A percentile compares a stretch with the other conserved stretches of the same genome.
These are phyloP conservation scores for Psilocybe azurescens DNA, from an alignment of 768 basidiomycete genomes.

Conservation along the genomic window DNA sequence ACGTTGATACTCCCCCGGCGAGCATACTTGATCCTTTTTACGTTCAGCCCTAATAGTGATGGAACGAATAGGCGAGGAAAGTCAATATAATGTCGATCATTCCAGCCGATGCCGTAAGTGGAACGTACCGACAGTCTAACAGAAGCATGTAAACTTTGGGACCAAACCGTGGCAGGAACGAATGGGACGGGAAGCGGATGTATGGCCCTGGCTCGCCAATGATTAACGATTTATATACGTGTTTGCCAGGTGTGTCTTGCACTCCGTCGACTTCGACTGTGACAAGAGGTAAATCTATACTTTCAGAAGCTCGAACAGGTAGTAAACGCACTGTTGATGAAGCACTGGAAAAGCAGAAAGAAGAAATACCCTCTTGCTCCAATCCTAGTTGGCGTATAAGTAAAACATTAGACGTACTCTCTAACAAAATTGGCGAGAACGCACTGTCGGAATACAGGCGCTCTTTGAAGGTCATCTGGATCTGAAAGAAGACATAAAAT, in stretches of 20 bases:
- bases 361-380: slow-evolving; percentile 89
- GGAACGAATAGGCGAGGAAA: background rate
- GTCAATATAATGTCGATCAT: too few species aligned
- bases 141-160: slow-evolving; percentile 77
- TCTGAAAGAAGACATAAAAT: slow-evolving; percentile 46
- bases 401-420: background rate
- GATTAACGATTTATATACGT: slow-evolving; percentile 74
- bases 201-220: slow-evolving; percentile 80
- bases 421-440: slow-evolving; percentile 18
- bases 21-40: slow-evolving; percentile 81
- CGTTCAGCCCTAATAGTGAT: slow-evolving; percentile 73
- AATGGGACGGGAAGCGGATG: slow-evolving; percentile 82
- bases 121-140: slow-evolving; percentile 78
- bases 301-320: background rate
- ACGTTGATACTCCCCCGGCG: slow-evolving; percentile 70
- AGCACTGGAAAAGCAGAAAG: slow-evolving; percentile 94
- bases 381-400: slow-evolving; percentile 51
- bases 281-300: background rate
- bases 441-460: slow-evolving; percentile 76
- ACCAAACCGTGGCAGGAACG: slow-evolving; percentile 80
- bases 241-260: slow-evolving; percentile 61
- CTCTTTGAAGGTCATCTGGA: slow-evolving; percentile 77
- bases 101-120: background rate
- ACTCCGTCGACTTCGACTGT: slow-evolving; percentile 78
- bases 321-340: slow-evolving; percentile 65